Percentiles rank a stretch among this genome's conserved stretches.
These are phyloP conservation scores for Cladophialophora yegresii DNA, from an alignment of 2,329 filamentous ascomycete genomes.

Conservation along the genomic window DNA sequence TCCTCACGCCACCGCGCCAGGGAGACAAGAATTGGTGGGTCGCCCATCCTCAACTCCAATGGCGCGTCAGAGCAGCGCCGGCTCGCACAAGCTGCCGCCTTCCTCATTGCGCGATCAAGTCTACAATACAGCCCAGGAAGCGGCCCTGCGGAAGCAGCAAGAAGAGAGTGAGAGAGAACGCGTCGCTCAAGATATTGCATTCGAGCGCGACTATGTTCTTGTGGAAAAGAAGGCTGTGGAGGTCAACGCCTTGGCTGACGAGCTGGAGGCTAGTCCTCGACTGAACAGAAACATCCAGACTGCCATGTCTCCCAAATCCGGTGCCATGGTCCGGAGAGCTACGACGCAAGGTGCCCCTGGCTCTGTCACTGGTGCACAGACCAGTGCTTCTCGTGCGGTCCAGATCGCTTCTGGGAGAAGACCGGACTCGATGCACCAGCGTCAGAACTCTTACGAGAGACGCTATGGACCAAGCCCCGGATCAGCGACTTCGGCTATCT, in stretches of 20 bases:
- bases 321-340: constrained; percentile 70
- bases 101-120: constrained; percentile 53
- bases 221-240: constrained; percentile 95
- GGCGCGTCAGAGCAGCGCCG: constrained; percentile 63
- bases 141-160: constrained; percentile 40
- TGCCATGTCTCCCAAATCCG: constrained; percentile 57
- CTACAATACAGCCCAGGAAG: constrained; percentile 42
- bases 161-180: constrained; percentile 58
- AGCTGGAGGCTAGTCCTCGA: constrained; percentile 80
- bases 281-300: constrained; percentile 54
- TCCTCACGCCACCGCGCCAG: constrained; percentile 46
- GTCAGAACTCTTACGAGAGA: constrained; percentile 78
- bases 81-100: constrained; percentile 39
- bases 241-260: constrained; percentile 95
- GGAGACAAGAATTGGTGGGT: constrained; percentile 44
- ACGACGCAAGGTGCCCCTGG: constrained; percentile 74
- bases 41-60: constrained; percentile 48
- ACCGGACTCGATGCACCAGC: constrained; percentile 64
- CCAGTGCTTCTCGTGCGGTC: constrained; percentile 70
- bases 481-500: constrained; percentile 86
- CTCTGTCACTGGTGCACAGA: constrained; percentile 68
- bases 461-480: constrained; percentile 71
- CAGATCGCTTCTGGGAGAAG: constrained; percentile 70
- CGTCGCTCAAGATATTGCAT: constrained; percentile 81
- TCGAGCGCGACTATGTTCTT: constrained; percentile 92